A percentile compares a stretch with the other conserved stretches of the same genome.
Conservation (phyloP, 257 asterid species). For the Forsythia suspensa region DNA sequence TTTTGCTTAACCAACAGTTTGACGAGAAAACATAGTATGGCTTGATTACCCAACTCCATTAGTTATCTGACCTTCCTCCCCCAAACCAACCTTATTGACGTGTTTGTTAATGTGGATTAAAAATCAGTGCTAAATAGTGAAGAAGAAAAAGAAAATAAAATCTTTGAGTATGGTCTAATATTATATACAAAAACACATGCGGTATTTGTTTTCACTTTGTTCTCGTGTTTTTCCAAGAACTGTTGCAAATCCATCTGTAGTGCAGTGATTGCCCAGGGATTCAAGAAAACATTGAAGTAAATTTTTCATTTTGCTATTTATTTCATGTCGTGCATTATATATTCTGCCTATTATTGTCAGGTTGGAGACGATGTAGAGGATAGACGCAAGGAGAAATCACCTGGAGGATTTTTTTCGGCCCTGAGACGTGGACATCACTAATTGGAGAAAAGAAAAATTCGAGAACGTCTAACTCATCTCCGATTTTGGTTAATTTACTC, state of each 20-base stretch:
- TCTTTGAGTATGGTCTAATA: no score
- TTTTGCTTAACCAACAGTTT: not conserved
- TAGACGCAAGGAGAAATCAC: slow-evolving; percentile 42
- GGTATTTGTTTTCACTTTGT: not conserved
- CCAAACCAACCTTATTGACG: not conserved
- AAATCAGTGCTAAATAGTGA: no score
- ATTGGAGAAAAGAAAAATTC: not conserved
- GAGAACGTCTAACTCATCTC: not conserved
- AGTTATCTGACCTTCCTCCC: not conserved
- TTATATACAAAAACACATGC: not conserved
- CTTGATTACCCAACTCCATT: not conserved
- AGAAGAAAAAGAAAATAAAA: not conserved
- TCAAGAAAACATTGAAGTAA: not conserved
- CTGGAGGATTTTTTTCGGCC: slow-evolving; percentile 49
- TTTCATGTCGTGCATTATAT: not conserved
- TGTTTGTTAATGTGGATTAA: not conserved
- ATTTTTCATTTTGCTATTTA: not conserved
- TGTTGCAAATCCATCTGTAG: not conserved
- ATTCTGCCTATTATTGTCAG: slow-evolving; percentile 19
- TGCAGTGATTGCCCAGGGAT: not conserved
- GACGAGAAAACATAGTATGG: not conserved
- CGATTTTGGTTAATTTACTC: slow-evolving; percentile 31
- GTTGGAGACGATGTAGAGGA: slow-evolving; percentile 40
- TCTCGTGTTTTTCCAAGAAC: not conserved
- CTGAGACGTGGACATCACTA: slow-evolving; percentile 42